Evolutionary conservation across 208 protist genomes (phyloP).

Genomic region (Trypanosoma rangeli): DNA sequence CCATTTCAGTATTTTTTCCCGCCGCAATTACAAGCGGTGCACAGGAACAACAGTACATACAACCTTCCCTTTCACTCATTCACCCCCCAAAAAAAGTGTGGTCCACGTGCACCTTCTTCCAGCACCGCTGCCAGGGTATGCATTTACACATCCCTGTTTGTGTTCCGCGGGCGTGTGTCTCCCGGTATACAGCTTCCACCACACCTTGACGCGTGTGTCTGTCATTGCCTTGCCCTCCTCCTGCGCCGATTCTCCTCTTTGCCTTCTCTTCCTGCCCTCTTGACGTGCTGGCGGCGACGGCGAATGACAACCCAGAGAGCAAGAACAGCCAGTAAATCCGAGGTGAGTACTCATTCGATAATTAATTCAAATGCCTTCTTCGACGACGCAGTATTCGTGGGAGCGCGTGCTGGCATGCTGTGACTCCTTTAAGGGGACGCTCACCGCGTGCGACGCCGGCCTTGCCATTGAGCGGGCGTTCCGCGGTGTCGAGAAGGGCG

Average conservation of each 20-base stretch:
- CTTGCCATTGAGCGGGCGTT: constrained; percentile 56
- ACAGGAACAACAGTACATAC: no score
- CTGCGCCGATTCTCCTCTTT: constrained; percentile 1
- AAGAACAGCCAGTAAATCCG: neutral
- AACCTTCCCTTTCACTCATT: no score
- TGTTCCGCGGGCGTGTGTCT: neutral
- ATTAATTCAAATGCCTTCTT: neutral
- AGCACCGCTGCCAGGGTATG: no score
- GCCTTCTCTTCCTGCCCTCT: neutral
- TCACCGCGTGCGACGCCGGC: constrained; percentile 52
- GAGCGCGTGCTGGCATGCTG: constrained; percentile 45
- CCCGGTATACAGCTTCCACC: neutral
- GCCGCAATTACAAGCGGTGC: no score
- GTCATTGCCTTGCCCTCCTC: neutral
- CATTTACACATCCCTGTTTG: neutral
- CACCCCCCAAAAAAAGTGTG: neutral
- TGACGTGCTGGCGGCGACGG: neutral
- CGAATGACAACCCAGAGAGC: constrained; percentile 16
- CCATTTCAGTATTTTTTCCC: neutral
- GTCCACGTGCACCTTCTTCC: neutral
- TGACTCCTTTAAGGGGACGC: constrained; percentile 83
- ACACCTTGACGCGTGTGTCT: neutral
- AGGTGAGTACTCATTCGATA: neutral
- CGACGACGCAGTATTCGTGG: neutral
- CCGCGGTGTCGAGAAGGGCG: constrained; percentile 17